These are phyloP conservation scores for Dryadomyces sulphureus DNA, from an alignment of 2,329 filamentous ascomycete genomes.

Conservation along the genomic window DNA sequence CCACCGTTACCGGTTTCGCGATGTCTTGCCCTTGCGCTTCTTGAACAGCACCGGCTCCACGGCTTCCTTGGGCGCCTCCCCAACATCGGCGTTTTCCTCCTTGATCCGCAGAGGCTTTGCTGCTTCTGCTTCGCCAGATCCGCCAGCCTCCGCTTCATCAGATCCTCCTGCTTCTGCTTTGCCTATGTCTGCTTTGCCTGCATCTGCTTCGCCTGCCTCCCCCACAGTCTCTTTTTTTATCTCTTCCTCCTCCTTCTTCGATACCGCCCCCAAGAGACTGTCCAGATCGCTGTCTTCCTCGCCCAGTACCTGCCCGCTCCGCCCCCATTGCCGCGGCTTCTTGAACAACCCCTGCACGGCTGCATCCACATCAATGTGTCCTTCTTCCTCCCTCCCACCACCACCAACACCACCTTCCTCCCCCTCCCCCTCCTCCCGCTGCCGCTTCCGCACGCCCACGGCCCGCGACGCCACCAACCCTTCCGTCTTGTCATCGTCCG, in stretches of 20 bases:
- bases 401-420: slow-evolving; percentile 17
- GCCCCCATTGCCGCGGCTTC: slow-evolving; percentile 39
- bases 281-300: slow-evolving; percentile 36
- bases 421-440: slow-evolving; percentile 27
- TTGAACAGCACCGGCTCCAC: slow-evolving; percentile 49
- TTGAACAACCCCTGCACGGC: slow-evolving; percentile 45
- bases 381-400: slow-evolving; percentile 22
- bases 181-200: slow-evolving; percentile 12
- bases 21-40: slow-evolving; percentile 57
- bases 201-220: slow-evolving; percentile 16
- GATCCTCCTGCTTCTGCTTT: not conserved
- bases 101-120: no score
- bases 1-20: slow-evolving; percentile 37
- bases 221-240: slow-evolving; percentile 16
- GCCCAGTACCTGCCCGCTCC: slow-evolving; percentile 32
- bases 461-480: slow-evolving; percentile 12
- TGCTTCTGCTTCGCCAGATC: no score
- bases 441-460: slow-evolving; percentile 9
- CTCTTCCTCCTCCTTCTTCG: slow-evolving; percentile 13
- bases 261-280: slow-evolving; percentile 32
- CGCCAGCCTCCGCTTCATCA: no score
- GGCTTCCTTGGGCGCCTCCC: not conserved
- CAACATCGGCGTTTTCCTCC: no score
- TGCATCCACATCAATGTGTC: slow-evolving; percentile 44
- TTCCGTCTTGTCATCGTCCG: slow-evolving; percentile 20